These are phyloP conservation scores for Chlamydomonas applanata DNA, from an alignment of 139 green algal species.

Conservation along the genomic window DNA sequence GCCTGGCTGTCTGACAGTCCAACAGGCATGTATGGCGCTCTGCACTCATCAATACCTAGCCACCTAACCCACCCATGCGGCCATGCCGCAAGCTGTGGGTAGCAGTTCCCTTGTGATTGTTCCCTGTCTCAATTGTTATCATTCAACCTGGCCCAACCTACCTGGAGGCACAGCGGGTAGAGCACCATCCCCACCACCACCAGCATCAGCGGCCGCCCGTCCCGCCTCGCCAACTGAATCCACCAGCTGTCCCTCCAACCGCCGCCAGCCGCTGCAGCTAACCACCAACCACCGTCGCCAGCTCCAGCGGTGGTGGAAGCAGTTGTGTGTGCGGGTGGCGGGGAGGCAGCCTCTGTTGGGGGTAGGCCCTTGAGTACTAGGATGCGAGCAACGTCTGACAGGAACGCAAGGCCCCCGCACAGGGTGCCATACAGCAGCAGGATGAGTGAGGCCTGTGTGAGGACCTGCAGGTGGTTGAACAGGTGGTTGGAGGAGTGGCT, in stretches of 20 bases:
- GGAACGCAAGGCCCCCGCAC: constrained; percentile 71
- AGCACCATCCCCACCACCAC: constrained; percentile 50
- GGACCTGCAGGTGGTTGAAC: too few relatives aligned
- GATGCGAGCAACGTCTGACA: constrained; percentile 60
- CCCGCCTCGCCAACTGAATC: neutral
- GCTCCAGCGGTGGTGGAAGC: neutral
- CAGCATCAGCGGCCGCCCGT: constrained; percentile 59
- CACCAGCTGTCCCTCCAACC: too few relatives aligned
- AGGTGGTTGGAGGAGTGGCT: too few relatives aligned
- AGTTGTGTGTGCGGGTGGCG: neutral
- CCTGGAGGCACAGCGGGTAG: constrained; percentile 61
- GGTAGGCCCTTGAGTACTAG: constrained; percentile 29
- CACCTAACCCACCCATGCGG: too few relatives aligned
- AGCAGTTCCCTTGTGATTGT: too few relatives aligned
- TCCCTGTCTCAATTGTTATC: too few relatives aligned
- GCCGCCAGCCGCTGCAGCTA: constrained; percentile 23
- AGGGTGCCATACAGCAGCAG: constrained; percentile 80
- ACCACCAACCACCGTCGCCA: neutral
- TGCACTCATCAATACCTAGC: too few relatives aligned
- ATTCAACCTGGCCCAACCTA: too few relatives aligned
- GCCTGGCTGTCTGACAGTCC: too few relatives aligned
- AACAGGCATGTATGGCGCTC: too few relatives aligned
- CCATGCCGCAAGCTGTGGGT: too few relatives aligned
- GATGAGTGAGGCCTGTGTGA: constrained; percentile 67
- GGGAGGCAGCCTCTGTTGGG: neutral